Base-by-base conservation (phyloP, 345 rosid species). In the Atalantia buxifolia region DNA sequence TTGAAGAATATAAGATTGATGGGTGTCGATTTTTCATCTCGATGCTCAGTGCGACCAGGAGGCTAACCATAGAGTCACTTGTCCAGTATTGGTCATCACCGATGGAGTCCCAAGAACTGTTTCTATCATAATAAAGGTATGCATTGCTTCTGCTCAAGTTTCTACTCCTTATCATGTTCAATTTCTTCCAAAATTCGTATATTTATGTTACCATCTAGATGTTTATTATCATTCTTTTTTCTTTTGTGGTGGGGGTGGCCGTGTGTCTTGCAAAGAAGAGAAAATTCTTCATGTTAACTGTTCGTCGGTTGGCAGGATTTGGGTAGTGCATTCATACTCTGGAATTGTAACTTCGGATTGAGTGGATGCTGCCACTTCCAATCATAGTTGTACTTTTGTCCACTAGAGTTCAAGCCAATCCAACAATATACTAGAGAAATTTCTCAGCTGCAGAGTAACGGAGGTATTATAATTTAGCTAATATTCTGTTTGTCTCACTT, bases 1-100 rank as follows among this genome's bases (percentile, higher is more conserved):
- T 93, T 5, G 98, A 95, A 88, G 98, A 95, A 81, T 95, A 95
- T 84, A 95, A 95, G 85, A 95, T 95, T 53, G 98, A 95, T 61
- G 98, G 98, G 27, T 93, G 94, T 77, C 89, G 97, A 24, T 95
- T 93, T 86, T 95, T 95, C 87, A 95, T 95, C 87, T 93, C 97
- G 57, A 95, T 95, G 98, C 90, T 95, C 38, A 92, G 98, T 69
- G 95, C 97, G 68, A 93, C 98, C 25, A 81, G 98, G 79, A 95
- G 98, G 81, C 82, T 95, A 78, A 92, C 97, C 1, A 85, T 93
- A 38, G 97, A 92, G 83, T 86, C 95, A 69, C 92, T 95, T 82
- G 77, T 90, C 83, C 90, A 85, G 56, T 90, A 90, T 82, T 93
- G 98, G 98, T 93, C 97, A 69, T 93, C 93, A 0, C 90, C 95